Evolutionary conservation across 257 asterid genomes (phyloP), one percentile per base, ranked within the genome.

Genomic region (Rubia yunnanensis): DNA sequence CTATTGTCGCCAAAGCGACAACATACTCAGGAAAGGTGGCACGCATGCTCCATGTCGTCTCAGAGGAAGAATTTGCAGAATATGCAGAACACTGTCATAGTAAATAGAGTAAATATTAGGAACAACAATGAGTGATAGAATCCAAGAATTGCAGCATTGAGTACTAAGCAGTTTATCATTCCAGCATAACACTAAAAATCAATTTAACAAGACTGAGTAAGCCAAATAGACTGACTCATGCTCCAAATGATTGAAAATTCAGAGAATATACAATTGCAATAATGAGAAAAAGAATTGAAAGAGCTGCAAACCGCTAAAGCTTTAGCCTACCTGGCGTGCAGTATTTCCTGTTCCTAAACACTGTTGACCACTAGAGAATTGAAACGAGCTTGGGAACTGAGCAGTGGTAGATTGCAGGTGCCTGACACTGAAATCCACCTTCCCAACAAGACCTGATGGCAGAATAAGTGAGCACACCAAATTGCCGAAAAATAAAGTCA

Each of bases 21-120:
- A 92, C 87, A 82, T 92, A 92, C 83, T 92, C 98, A 6, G 98
- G 98, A 80, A 92, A 92, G 73, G 97, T 87, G 72, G 97, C 38
- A 50, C 81, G 94, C 97, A 87, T 87, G 53, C 90, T 85, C 98
- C 97, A 89, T 70, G 97, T 89, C 60, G 88, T 79, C 88, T 92
- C 97, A 23, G 97, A 87, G 34, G 98, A 78, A 81, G 86, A 80
- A 72, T 65, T 83, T 59, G 96, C 88, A 66, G 88, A 75, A 77
- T 86, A 88, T 30, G 95, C 89, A 22, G 96, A 91, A 76, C 97
- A 91, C 97, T 91, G 83, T 54, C 70, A 72, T 50, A 14, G 22
- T 18, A 72, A 59, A 58, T 23, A 38, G n/a, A 32, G 41, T 64
- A 68, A 31, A 49, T 44, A 67, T 57, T 49, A 58, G 55, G 70